Conservation (phyloP, 768 basidiomycete genomes). For the Trametes maxima region DNA sequence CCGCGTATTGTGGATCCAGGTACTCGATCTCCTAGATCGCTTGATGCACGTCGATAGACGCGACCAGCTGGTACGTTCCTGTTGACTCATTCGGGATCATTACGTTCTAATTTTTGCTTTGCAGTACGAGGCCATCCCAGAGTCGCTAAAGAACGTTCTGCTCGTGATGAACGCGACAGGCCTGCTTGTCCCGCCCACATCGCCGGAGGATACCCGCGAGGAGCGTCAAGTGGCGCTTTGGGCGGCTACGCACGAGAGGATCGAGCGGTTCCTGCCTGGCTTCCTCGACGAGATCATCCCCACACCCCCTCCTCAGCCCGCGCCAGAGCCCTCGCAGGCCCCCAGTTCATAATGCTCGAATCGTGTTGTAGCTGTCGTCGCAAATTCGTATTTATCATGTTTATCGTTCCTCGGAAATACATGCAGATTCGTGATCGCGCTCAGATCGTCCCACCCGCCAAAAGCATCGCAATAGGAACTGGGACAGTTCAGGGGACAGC, state of each 20-base stretch:
- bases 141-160: constrained; percentile 95
- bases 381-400: constrained; percentile 17
- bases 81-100: too few species aligned
- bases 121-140: constrained; percentile 93
- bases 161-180: constrained; percentile 93
- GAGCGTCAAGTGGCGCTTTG: constrained; percentile 74
- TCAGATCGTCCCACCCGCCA: not conserved
- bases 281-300: constrained; percentile 78
- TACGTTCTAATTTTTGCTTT: not conserved
- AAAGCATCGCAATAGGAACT: not conserved
- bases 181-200: constrained; percentile 72
- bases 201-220: constrained; percentile 48
- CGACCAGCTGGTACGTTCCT: constrained; percentile 77
- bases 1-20: constrained; percentile 81
- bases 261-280: constrained; percentile 91
- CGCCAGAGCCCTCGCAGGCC: not conserved
- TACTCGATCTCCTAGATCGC: constrained; percentile 86
- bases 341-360: not conserved
- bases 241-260: constrained; percentile 81
- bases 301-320: constrained; percentile 32
- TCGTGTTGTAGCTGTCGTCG: constrained; percentile 7
- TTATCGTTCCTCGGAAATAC: constrained; percentile 1
- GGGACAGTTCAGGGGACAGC: not conserved
- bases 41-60: constrained; percentile 84
- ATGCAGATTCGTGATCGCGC: constrained; percentile 10